Evolutionary conservation across 495 filamentous ascomycete species (phyloP).

Genomic region (Oidiodendron maius): DNA sequence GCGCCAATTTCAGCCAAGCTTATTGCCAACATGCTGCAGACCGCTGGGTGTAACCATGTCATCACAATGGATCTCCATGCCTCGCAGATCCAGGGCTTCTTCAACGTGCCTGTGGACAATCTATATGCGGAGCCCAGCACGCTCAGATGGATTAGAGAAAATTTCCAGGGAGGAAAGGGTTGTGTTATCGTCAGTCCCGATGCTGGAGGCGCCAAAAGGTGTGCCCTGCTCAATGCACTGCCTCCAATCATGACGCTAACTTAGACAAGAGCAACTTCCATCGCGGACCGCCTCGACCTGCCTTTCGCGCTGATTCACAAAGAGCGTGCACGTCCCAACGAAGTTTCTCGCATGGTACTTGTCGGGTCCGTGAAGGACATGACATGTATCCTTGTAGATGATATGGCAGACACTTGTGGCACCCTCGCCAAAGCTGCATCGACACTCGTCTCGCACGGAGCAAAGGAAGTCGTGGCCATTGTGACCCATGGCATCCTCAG

Average conservation of each 20-base stretch:
- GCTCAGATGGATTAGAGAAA: constrained; percentile 83
- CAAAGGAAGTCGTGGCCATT: constrained; percentile 82
- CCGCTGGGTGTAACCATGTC: constrained; percentile 80
- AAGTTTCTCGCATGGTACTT: constrained; percentile 94
- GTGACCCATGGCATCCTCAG: constrained; percentile 95
- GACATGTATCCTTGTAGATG: constrained; percentile 52
- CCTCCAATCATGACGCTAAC: constrained; percentile 1
- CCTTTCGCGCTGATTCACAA: constrained; percentile 99
- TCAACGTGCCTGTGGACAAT: constrained; percentile 97
- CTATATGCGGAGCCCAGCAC: constrained; percentile 94
- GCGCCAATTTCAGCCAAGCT: constrained; percentile 89
- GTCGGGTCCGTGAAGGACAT: constrained; percentile 67
- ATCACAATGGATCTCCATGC: constrained; percentile 86
- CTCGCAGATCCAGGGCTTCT: constrained; percentile 85
- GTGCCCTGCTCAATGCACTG: constrained; percentile 20
- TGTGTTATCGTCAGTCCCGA: constrained; percentile 95
- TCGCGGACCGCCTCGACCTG: constrained; percentile 89
- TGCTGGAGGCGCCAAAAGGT: constrained; percentile 95
- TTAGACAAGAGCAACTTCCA: constrained; percentile 70
- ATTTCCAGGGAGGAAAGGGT: constrained; percentile 65
- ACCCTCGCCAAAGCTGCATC: constrained; percentile 90
- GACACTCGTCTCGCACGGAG: constrained; percentile 84
- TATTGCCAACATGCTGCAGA: constrained; percentile 97
- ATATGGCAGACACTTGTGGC: constrained; percentile 95
- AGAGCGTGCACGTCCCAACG: constrained; percentile 90